Evolutionary conservation across 441 rosid genomes (phyloP), one percentile per base, ranked within the genome.

Genomic region (Dalechampia spathulata): DNA sequence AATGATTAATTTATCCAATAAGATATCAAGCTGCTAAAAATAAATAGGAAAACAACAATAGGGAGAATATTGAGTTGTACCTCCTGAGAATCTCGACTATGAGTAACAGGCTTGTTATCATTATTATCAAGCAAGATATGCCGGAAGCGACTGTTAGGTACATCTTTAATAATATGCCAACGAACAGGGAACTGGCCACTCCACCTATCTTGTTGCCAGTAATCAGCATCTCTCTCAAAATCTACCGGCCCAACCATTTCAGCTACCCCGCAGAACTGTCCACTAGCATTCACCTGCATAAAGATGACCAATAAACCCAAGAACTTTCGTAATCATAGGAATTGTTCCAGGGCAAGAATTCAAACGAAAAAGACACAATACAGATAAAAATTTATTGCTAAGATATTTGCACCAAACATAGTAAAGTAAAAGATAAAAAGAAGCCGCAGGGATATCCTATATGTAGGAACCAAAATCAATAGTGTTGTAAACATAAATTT

Each of bases 131-230:
- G 82, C 2, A 83, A 70, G 25, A 86, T 73, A 70, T 86, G 90
- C 39, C 82, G 67, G 69, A 86, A 83, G 58, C 81, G 78, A 69
- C 75, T 75, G 52, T 83, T 86, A 19, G 91, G 86, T 61, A 86
- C 83, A 76, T 86, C 95, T 72, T 86, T 86, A 52, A 86, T 52
- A 56, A 86, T 65, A 72, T 70, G 95, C 95, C 95, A 86, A 52
- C 67, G 66, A 48, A 86, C 88, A 61, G 88, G 91, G 70, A 86
- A 83, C 78, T 86, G 95, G 57, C 95, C 95, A 66, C 72, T 86
- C 95, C 95, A 86, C 71, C 91, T 73, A 67, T 81, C 95, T 54
- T 83, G 95, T 66, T 83, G 88, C 95, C 95, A 83, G 67, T 81
- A 72, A 51, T 69, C 88, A 62, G 84, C 87, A 69, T 82, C 68